Evolutionary conservation across 768 basidiomycete genomes (phyloP).

Genomic region (Pleurotus tuber-regium): DNA sequence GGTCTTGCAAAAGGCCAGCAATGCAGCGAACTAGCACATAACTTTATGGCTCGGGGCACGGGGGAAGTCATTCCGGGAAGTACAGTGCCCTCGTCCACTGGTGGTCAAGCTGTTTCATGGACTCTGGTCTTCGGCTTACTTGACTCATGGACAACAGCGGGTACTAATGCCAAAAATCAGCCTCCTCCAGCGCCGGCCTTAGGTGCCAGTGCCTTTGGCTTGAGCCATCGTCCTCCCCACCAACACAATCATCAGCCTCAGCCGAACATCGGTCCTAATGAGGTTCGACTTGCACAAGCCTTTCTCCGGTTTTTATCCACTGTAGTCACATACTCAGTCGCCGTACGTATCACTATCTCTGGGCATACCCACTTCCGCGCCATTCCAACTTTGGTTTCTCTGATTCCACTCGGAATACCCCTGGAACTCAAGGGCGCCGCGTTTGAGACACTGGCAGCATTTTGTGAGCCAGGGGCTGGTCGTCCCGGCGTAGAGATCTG

Average conservation of each 20-base stretch:
- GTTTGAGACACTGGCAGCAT: conserved; percentile 77
- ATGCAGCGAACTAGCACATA: conserved; percentile 84
- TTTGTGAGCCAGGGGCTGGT: conserved; percentile 81
- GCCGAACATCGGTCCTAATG: conserved; percentile 59
- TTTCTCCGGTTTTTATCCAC: conserved; percentile 80
- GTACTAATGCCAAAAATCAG: conserved; percentile 42
- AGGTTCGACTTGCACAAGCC: conserved; percentile 74
- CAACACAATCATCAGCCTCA: conserved; percentile 42
- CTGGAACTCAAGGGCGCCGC: conserved; percentile 88
- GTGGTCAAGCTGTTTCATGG: conserved; percentile 73
- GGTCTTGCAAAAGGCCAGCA: conserved; percentile 83
- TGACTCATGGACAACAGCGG: conserved; percentile 68
- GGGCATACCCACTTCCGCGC: conserved; percentile 79
- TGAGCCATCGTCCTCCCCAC: conserved; percentile 25
- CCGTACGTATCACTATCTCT: conserved; percentile 76
- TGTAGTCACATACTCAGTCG: conserved; percentile 70
- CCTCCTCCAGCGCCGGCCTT: conserved; percentile 41
- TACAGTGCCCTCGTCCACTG: conserved; percentile 42
- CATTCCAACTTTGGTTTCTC: conserved; percentile 72
- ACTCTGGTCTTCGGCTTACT: conserved; percentile 68
- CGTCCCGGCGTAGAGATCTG: conserved; percentile 74
- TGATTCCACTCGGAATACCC: conserved; percentile 79
- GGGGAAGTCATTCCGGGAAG: conserved; percentile 67
- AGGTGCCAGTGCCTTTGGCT: conserved; percentile 14
- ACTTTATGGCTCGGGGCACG: conserved; percentile 80